Conservation (phyloP, 495 filamentous ascomycete species). For the Sporormia fimetaria region DNA sequence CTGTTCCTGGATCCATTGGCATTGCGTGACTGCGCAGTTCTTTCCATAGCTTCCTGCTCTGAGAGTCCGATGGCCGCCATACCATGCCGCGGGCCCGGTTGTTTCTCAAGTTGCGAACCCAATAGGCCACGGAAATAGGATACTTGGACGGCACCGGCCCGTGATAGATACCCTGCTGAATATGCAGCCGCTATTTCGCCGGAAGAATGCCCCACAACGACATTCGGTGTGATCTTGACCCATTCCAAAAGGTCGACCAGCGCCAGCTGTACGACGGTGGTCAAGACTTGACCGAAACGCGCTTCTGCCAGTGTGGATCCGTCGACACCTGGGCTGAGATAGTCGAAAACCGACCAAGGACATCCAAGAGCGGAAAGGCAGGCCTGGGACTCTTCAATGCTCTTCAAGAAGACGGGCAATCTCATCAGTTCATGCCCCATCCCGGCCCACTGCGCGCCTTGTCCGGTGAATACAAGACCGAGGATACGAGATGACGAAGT, state of each 20-base stretch:
- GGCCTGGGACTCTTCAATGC: background rate
- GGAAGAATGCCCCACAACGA: slow-evolving; percentile 10
- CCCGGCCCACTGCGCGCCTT: slow-evolving; percentile 57
- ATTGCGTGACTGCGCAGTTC: background rate
- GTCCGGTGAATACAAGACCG: slow-evolving; percentile 43
- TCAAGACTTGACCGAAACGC: background rate
- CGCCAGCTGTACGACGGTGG: slow-evolving; percentile 9
- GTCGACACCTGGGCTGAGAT: background rate
- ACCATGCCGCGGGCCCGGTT: background rate
- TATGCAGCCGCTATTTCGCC: slow-evolving; percentile 19
- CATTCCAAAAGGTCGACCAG: slow-evolving; percentile 6
- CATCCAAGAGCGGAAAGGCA: background rate
- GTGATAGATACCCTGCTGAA: background rate
- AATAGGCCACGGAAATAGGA: slow-evolving; percentile 3
- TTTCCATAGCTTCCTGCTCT: background rate
- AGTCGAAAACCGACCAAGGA: slow-evolving; percentile 1
- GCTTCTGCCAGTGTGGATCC: slow-evolving; percentile 12
- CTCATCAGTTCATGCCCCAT: slow-evolving; percentile 39
- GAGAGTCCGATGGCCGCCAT: slow-evolving; percentile 1
- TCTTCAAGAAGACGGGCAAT: background rate
- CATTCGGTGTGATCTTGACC: background rate
- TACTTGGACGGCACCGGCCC: background rate
- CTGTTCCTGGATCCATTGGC: background rate
- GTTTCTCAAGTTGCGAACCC: background rate
- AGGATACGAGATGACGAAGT: background rate